Base-by-base conservation (phyloP, 345 rosid species). In the Ricinus communis region DNA sequence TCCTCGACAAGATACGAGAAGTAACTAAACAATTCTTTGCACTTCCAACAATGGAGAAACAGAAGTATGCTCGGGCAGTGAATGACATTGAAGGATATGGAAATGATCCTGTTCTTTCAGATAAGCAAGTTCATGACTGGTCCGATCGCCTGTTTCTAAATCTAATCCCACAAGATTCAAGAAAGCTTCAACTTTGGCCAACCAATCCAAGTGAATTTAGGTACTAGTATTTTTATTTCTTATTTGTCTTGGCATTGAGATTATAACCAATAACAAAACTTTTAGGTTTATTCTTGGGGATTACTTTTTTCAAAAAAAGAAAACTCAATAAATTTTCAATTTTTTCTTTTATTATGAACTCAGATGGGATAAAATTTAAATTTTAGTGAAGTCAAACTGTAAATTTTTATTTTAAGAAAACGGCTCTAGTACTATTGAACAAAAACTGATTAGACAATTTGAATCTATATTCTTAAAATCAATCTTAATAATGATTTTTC, bases 111-210 rank as follows among this genome's bases (percentile, higher is more conserved):
- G 79, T 90, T 71, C 61, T 93, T 4, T 84, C 77, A 0, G 88
- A 88, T 63, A 70, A 83, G 30, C 93, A 90, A 80, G 87, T 82
- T 47, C 71, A 86, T 18, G 96, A 93, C 71, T 93, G 94, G 96
- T 87, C 73, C 5, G 93, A 88, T 72, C 82, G 91, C 28, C 67
- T 90, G 77, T 82, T 77, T 52, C 82, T 93, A 55, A 75, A 66
- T 13, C 59, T 85, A 28, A 67, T 55, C 62, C 90, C 96, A 8
- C 77, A 85, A 71, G 73, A 87, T 51, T 64, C 54, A 6, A 64
- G 54, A 46, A 64, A 45, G 15, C 38, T 45, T 64, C 68, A 64
- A 10, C 54, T 64, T 25, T 64, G 68, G 68, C 68, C 68, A 2
- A 9, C n/a, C 24, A 46, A 45, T 45, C 68, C 68, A 8, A 12